phyloP scores from a whole-genome alignment of 2,329 filamentous ascomycete genomes.

The Arthrobotrys sphaeroides region DNA sequence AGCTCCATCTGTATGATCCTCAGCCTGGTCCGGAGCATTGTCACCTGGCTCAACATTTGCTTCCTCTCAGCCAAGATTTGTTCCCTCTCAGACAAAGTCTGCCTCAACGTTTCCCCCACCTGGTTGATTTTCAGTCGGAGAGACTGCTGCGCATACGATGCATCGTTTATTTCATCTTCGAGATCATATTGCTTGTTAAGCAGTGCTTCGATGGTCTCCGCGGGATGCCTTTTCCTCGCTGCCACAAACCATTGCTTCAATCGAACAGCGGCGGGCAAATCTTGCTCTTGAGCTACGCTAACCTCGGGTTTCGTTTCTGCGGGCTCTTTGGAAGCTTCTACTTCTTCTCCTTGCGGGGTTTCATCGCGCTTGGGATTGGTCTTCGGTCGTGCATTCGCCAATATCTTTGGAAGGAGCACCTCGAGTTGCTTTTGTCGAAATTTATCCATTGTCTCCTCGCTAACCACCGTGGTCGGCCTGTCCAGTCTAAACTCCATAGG shows the following conservation, averaged over 20 bases:
- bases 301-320: background rate
- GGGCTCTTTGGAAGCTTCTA: background rate
- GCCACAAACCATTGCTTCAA: background rate
- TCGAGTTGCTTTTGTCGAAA: background rate
- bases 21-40: background rate
- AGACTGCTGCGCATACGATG: background rate
- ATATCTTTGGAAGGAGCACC: background rate
- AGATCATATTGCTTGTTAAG: slow-evolving; percentile 2
- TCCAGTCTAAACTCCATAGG: background rate
- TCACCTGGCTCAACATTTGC: background rate
- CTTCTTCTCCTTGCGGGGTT: background rate
- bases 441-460: background rate
- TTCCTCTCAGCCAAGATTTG: background rate
- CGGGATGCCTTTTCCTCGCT: background rate
- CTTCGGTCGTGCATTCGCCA: background rate
- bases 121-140: background rate
- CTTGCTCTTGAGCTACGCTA: background rate
- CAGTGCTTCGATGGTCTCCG: background rate
- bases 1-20: background rate
- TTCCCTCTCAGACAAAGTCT: background rate
- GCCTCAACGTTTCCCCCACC: background rate
- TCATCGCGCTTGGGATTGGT: background rate
- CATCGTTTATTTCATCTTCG: background rate
- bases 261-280: background rate
- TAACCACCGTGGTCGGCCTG: background rate